Base-by-base conservation (phyloP, 345 rosid genomes). In the Raphanus sativus region DNA sequence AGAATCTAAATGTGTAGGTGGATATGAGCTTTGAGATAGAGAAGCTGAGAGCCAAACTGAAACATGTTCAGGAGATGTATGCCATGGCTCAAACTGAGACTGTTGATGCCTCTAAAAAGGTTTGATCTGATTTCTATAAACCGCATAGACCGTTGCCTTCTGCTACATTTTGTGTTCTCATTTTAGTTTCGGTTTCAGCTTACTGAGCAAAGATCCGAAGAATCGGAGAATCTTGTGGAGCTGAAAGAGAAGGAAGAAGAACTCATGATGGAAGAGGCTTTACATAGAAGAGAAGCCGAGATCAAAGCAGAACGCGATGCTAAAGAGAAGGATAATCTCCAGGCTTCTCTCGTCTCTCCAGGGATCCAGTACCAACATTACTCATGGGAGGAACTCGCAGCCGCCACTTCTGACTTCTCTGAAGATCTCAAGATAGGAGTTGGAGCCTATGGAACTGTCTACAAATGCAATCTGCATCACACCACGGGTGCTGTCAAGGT, bases 61-160 rank as follows among this genome's bases (percentile, higher is more conserved):
- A 48, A 48, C 55, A 48, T 48, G 55, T 48, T n/a, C 55, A 48
- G 55, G 55, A 48, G 55, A 48, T 90, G 84, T 86, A 91, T 52
- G 97, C 93, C 3, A 63, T 81, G 74, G 93, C 97, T 81, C 96
- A 87, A 68, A 87, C 78, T 60, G 98, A 94, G 83, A 84, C 91
- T 40, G 80, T 81, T 16, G 94, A 88, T 80, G 94, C 96, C 65
- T 89, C 97, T 7, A 76, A 86, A 60, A 85, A 88, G 98, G 98
- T 94, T 16, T 1, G 5, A 4, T 52, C 67, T 32, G 25, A 24
- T 3, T 52, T 26, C 16, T 15, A 61, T 0, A 48, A n/a, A 56
- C 62, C 12, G 62, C 12, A 8, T 36, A 0, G 63, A 16, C 33
- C 0, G 3, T 12, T 5, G 38, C 0, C 12, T 59, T 8, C 2